Evolutionary conservation across 345 rosid species (phyloP).

Genomic region (Mallotus nudiflorus): DNA sequence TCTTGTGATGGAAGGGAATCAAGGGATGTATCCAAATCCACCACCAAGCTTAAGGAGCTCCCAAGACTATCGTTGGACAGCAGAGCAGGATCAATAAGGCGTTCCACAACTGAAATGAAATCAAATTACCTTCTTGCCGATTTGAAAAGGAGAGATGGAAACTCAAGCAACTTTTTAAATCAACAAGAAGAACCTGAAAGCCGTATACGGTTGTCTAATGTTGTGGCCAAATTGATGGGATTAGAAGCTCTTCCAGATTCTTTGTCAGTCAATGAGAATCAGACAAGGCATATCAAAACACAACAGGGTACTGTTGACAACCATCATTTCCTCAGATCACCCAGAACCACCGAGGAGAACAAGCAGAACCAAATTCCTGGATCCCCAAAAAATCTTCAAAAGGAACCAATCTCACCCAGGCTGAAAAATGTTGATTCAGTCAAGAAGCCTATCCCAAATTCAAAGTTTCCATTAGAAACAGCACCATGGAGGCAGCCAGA

Average conservation of each 20-base stretch:
- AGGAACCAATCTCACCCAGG: constrained; percentile 45
- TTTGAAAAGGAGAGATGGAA: constrained; percentile 19
- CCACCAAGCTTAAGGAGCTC: constrained; percentile 63
- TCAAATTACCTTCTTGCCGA: constrained; percentile 35
- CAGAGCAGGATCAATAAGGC: constrained; percentile 49
- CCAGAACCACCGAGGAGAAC: constrained; percentile 32
- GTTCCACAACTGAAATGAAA: constrained; percentile 40
- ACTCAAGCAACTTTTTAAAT: constrained; percentile 17
- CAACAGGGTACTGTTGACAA: constrained; percentile 25
- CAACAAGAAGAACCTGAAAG: constrained; percentile 55
- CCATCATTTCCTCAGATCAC: constrained; percentile 27
- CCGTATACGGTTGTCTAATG: constrained; percentile 57
- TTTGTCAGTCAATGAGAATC: constrained; percentile 21
- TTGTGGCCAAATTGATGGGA: constrained; percentile 91
- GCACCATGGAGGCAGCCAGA: constrained; percentile 71
- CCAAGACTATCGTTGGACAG: constrained; percentile 93
- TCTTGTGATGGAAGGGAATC: constrained; percentile 85
- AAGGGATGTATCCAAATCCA: constrained; percentile 50
- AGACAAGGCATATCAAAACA: constrained; percentile 21
- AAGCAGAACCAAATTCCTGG: constrained; percentile 39
- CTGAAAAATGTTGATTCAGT: constrained; percentile 38
- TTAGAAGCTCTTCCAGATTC: constrained; percentile 62
- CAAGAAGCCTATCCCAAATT: constrained; percentile 45
- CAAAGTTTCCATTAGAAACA: constrained; percentile 57
- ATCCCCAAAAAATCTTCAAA: constrained; percentile 49